phyloP scores from a whole-genome alignment of 495 filamentous ascomycete species.

The Penicillium pancosmium region DNA sequence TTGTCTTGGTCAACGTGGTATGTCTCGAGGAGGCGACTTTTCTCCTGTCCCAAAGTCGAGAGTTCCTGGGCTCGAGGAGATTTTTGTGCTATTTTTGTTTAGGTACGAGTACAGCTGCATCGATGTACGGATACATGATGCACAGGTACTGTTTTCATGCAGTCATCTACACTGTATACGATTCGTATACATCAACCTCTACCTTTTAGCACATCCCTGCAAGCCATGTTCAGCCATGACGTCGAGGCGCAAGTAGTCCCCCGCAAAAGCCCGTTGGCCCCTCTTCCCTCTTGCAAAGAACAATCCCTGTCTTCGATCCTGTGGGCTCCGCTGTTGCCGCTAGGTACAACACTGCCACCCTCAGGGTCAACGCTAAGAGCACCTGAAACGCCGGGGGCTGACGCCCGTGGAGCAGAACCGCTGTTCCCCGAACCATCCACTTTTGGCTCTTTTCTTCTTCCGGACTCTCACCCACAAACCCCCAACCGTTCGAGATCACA shows the following conservation, averaged over 20 bases:
- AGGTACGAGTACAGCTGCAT: not conserved
- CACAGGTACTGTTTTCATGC: not conserved
- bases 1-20: constrained; percentile 23
- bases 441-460: constrained; percentile 8
- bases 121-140: not conserved
- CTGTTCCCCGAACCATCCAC: constrained; percentile 3
- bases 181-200: not conserved
- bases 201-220: not conserved
- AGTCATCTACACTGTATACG: not conserved
- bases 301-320: constrained; percentile 46
- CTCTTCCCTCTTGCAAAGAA: constrained; percentile 6
- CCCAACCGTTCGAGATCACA: constrained; percentile 22
- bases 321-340: constrained; percentile 27
- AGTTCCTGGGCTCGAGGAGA: not conserved
- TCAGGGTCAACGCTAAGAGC: constrained; percentile 37
- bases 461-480: constrained; percentile 4
- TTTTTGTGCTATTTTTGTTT: constrained; percentile 1
- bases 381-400: constrained; percentile 38
- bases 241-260: constrained; percentile 18
- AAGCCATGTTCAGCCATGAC: constrained; percentile 14
- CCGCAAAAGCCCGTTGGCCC: constrained; percentile 36
- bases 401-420: constrained; percentile 5
- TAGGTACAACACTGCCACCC: constrained; percentile 41
- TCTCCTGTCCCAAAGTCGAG: constrained; percentile 1
- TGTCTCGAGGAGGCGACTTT: constrained; percentile 9